phyloP scores from a whole-genome alignment of 306 rosid species.

The Adenanthera pavonina region DNA sequence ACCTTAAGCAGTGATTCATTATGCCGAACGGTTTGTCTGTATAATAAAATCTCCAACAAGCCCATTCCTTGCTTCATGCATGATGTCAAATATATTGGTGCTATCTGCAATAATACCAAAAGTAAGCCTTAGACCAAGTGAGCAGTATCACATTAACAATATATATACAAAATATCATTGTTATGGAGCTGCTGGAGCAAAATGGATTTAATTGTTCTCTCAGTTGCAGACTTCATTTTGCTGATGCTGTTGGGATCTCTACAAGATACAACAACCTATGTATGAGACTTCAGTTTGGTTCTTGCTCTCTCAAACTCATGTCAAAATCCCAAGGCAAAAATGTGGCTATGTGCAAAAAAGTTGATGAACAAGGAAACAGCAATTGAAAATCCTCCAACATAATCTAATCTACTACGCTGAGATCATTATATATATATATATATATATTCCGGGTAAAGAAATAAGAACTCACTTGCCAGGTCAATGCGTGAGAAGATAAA shows the following conservation, averaged over 20 bases:
- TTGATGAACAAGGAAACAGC: conserved; percentile 1
- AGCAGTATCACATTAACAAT: conserved; percentile 38
- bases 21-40: conserved; percentile 75
- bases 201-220: conserved; percentile 18
- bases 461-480: conserved; percentile 87
- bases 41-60: conserved; percentile 76
- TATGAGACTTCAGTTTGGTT: conserved; percentile 15
- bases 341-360: conserved; percentile 10
- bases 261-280: conserved; percentile 14
- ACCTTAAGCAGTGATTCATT: conserved; percentile 85
- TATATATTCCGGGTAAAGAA: conserved; percentile 25
- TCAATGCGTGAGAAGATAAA: conserved; percentile 81
- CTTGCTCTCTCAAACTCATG: conserved; percentile 18
- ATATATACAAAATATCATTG: conserved; percentile 21
- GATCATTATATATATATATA: conserved; percentile 32
- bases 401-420: conserved; percentile 26
- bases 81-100: conserved; percentile 93
- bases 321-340: conserved; percentile 26
- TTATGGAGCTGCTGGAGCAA: neutral
- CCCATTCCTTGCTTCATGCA: conserved; percentile 96
- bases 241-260: neutral
- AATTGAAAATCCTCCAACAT: conserved; percentile 28
- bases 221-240: neutral
- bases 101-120: conserved; percentile 64
- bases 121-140: conserved; percentile 35